Evolutionary conservation across 1,139 yeast genomes (phyloP).

Genomic region (Magnusiomyces tetraspermus): DNA sequence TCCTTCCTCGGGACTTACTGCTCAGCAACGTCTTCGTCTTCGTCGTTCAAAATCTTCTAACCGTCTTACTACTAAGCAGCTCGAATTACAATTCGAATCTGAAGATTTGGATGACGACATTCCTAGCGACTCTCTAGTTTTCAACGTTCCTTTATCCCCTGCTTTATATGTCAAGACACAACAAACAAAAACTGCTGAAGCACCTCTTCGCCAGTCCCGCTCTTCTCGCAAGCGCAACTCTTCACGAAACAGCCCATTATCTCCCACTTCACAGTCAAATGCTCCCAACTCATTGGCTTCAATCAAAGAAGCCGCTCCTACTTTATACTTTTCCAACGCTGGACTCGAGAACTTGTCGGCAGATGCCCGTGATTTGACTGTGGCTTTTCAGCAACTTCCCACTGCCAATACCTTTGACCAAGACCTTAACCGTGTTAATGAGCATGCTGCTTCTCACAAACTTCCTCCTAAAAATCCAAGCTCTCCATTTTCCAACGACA

Average conservation of each 20-base stretch:
- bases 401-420: constrained; percentile 11
- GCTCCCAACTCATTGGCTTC: constrained; percentile 7
- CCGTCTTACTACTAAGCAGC: constrained; percentile 25
- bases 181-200: neutral
- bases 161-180: constrained; percentile 34
- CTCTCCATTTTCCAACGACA: constrained; percentile 14
- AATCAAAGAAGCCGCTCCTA: constrained; percentile 23
- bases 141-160: constrained; percentile 57
- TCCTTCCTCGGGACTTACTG: constrained; percentile 4
- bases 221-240: constrained; percentile 3
- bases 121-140: constrained; percentile 45
- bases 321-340: constrained; percentile 14
- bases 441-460: neutral
- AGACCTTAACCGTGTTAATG: constrained; percentile 7
- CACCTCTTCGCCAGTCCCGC: constrained; percentile 5
- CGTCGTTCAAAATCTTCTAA: constrained; percentile 9
- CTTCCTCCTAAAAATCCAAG: constrained; percentile 11
- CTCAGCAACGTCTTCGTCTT: constrained; percentile 12
- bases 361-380: constrained; percentile 45
- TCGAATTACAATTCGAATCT: constrained; percentile 29
- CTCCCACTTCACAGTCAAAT: constrained; percentile 18
- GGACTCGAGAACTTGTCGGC: constrained; percentile 26
- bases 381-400: constrained; percentile 30
- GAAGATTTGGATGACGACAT: constrained; percentile 41
- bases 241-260: constrained; percentile 15